A percentile compares a stretch with the other conserved stretches of the same genome.
Evolutionary conservation across 2,329 filamentous ascomycete species (phyloP).

Genomic region (Rhinocladiella mackenziei): DNA sequence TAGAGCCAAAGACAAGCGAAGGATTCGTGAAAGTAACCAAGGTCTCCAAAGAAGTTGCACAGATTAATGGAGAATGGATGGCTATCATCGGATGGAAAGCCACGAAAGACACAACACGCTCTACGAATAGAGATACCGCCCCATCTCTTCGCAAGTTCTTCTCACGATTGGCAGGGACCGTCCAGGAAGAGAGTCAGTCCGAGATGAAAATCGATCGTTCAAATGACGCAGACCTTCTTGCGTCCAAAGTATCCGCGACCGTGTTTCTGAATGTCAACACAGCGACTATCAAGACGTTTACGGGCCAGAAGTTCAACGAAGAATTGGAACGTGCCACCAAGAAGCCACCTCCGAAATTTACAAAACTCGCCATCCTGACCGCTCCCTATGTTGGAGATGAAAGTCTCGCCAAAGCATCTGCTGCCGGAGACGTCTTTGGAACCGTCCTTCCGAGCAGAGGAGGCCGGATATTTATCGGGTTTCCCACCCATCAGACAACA

Average conservation of each 20-base stretch:
- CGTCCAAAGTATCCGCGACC: slow-evolving; percentile 60
- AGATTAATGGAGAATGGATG: slow-evolving; percentile 89
- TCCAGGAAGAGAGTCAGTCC: slow-evolving; percentile 16
- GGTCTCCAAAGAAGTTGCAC: slow-evolving; percentile 81
- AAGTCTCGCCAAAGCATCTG: slow-evolving; percentile 28
- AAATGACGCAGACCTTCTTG: slow-evolving; percentile 61
- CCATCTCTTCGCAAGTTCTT: slow-evolving; percentile 76
- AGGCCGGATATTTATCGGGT: slow-evolving; percentile 93
- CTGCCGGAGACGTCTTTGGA: slow-evolving; percentile 68
- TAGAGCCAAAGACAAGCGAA: slow-evolving; percentile 79
- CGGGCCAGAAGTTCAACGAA: slow-evolving; percentile 66
- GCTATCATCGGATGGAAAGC: slow-evolving; percentile 80
- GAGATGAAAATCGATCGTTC: slow-evolving; percentile 45
- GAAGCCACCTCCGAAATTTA: slow-evolving; percentile 86
- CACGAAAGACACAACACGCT: slow-evolving; percentile 41
- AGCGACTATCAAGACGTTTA: slow-evolving; percentile 72
- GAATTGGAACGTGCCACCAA: slow-evolving; percentile 95
- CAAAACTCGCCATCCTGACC: slow-evolving; percentile 80
- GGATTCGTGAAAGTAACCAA: slow-evolving; percentile 79
- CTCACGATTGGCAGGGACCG: slow-evolving; percentile 62
- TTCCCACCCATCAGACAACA: slow-evolving; percentile 95
- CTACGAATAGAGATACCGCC: slow-evolving; percentile 41
- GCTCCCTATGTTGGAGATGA: slow-evolving; percentile 70
- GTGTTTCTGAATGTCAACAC: slow-evolving; percentile 89
- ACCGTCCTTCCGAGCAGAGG: slow-evolving; percentile 86